These are phyloP conservation scores for Salix caprea DNA, from an alignment of 345 rosid species.

Conservation along the genomic window DNA sequence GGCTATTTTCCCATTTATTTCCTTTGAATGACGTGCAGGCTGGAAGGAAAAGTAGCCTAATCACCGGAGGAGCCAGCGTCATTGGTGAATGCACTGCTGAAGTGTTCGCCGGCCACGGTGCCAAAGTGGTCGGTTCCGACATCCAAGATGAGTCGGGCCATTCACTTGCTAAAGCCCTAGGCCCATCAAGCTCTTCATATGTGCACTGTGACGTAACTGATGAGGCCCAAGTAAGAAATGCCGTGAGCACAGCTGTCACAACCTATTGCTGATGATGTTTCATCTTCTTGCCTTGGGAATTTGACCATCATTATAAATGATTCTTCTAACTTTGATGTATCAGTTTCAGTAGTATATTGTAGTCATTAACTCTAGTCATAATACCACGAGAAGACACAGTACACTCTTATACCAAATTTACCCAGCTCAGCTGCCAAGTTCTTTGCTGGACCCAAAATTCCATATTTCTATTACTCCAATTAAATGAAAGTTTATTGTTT, in stretches of 20 bases:
- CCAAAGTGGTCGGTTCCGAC: slow-evolving; percentile 31
- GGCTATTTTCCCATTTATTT: not conserved
- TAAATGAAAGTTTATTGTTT: too few species aligned
- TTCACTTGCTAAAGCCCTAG: slow-evolving; percentile 18
- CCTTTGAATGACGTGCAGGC: slow-evolving; percentile 7
- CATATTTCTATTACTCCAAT: not conserved
- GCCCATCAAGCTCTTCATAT: slow-evolving; percentile 17
- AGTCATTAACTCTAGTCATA: not conserved
- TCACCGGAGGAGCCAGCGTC: slow-evolving; percentile 35
- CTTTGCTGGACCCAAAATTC: slow-evolving; percentile 29
- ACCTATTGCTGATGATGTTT: not conserved
- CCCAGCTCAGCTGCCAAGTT: slow-evolving; percentile 40
- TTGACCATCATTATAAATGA: too few species aligned
- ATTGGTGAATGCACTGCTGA: slow-evolving; percentile 28
- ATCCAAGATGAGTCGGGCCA: slow-evolving; percentile 25
- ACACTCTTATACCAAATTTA: slow-evolving; percentile 30
- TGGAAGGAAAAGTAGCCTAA: slow-evolving; percentile 35
- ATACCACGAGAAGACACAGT: slow-evolving; percentile 36
- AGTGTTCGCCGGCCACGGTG: slow-evolving; percentile 26
- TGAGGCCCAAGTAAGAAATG: slow-evolving; percentile 24
- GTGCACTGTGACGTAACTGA: slow-evolving; percentile 35
- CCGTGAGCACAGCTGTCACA: slow-evolving; percentile 28
- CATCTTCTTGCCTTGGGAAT: too few species aligned
- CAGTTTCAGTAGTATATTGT: too few species aligned
- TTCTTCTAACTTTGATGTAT: too few species aligned